Conservation (phyloP, 257 asterid genomes). For the Jacaranda mimosifolia region DNA sequence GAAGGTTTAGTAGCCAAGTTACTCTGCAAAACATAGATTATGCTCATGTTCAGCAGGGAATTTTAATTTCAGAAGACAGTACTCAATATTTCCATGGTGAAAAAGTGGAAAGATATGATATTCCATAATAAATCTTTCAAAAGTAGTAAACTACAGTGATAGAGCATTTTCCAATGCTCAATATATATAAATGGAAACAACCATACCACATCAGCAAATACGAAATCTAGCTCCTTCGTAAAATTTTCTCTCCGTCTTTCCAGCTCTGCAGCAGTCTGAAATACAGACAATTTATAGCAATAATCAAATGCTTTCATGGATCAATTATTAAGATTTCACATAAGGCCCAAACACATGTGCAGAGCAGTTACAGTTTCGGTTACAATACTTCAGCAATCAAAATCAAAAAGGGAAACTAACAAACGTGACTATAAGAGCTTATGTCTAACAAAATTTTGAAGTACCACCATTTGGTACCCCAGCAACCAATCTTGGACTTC, state of each 20-base stretch:
- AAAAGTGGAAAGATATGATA: not conserved
- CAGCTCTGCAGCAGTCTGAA: constrained; percentile 91
- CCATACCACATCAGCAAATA: constrained; percentile 90
- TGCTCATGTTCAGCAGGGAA: not conserved
- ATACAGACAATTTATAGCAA: constrained; percentile 28
- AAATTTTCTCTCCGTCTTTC: constrained; percentile 87
- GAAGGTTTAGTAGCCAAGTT: not conserved
- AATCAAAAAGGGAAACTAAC: not conserved
- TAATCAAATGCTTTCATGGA: not conserved
- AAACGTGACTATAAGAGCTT: not conserved
- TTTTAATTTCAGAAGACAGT: not conserved
- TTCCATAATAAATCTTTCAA: not conserved
- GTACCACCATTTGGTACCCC: not conserved
- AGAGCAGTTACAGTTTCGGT: not conserved
- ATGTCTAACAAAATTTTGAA: not conserved
- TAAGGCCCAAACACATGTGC: not conserved
- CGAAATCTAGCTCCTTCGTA: constrained; percentile 92
- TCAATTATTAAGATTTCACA: not conserved
- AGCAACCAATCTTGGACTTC: not conserved
- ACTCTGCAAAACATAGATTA: not conserved
- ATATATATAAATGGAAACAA: constrained; percentile 11
- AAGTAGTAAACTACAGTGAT: not conserved
- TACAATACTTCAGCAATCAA: constrained; percentile 16
- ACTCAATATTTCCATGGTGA: not conserved
- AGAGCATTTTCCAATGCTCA: not conserved